These are phyloP conservation scores for Mycena sanguinolenta DNA, from an alignment of 768 basidiomycete genomes.

Conservation along the genomic window DNA sequence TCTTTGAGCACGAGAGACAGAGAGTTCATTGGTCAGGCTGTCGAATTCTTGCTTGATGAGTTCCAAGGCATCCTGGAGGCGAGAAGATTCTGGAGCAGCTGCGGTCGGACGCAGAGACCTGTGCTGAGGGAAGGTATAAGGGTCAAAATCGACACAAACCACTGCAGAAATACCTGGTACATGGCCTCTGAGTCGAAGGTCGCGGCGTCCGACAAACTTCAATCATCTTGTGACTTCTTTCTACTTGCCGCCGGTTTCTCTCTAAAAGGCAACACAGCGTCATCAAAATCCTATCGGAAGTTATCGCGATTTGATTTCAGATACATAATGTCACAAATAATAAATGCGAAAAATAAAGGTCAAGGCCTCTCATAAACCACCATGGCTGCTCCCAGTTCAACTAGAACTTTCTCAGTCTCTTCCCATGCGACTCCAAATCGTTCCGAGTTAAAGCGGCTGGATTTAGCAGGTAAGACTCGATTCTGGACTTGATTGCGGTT, in stretches of 20 bases:
- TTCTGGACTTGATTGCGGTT: background rate
- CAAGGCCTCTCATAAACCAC: constrained; percentile 48
- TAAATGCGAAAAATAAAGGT: no score
- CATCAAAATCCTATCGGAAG: no score
- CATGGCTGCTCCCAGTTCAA: constrained; percentile 49
- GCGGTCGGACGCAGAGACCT: constrained; percentile 19
- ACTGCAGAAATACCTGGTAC: constrained; percentile 21
- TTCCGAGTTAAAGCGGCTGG: constrained; percentile 59
- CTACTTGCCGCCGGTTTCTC: background rate
- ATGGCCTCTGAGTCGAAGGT: background rate
- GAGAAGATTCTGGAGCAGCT: constrained; percentile 20
- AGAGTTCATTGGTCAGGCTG: constrained; percentile 22
- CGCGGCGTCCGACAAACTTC: background rate
- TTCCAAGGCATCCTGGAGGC: constrained; percentile 31
- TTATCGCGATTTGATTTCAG: no score
- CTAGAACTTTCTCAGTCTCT: constrained; percentile 51
- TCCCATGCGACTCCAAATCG: constrained; percentile 60
- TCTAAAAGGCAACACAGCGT: no score
- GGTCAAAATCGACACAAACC: background rate
- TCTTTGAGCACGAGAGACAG: constrained; percentile 18
- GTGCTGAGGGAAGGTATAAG: constrained; percentile 17
- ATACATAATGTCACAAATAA: no score
- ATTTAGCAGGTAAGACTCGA: background rate
- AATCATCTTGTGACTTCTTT: no score
- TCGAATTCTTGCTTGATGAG: constrained; percentile 33